Base-by-base conservation (phyloP, 2,329 filamentous ascomycete species). In the Cadophora malorum region DNA sequence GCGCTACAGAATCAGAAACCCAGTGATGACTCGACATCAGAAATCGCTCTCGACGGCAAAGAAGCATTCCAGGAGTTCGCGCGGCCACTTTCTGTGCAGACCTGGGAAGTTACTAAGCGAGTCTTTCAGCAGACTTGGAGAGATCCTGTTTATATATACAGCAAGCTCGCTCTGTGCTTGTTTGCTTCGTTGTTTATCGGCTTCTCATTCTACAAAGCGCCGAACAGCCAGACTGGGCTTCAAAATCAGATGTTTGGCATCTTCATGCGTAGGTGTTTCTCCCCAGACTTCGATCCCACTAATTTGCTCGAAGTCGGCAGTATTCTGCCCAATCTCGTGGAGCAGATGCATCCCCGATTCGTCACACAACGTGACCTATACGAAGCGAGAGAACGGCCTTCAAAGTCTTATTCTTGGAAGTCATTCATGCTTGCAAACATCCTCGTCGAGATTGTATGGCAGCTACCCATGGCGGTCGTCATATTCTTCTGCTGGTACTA, bases 401-500 rank as follows among this genome's bases (percentile, higher is more conserved):
- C 90, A n/a, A 93, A 93, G 78, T 94, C 94, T 28, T 96, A 96
- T 79, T 89, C 86, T 3, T 92, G 89, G 82, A 81, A 91, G 69
- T 81, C 90, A 38, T 80, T 91, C 19, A 84, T 92, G 74, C 77
- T 90, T 0, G 91, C 91, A 65, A 88, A 91, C 61, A 91, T 97
- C 71, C 81, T 94, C 47, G 92, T 95, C 67, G 94, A 97, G 78
- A 82, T 97, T 4, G 93, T 93, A 0, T 97, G 92, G 90, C 93
- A 96, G 77, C 71, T 71, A 6, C 80, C 96, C 49, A 91, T 92
- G 85, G 87, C 88, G 1, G 84, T 90, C 23, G 81, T 96, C 74
- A 90, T 94, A 81, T 97, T 84, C 82, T 85, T 93, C 75, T 89
- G 84, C 77, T 95, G 91, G 87, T 97, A 97, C 82, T 97, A 94